Evolutionary conservation across 352 stramenopile genomes (phyloP), one percentile per base, ranked within the genome.

Genomic region (Pythium aquatile): DNA sequence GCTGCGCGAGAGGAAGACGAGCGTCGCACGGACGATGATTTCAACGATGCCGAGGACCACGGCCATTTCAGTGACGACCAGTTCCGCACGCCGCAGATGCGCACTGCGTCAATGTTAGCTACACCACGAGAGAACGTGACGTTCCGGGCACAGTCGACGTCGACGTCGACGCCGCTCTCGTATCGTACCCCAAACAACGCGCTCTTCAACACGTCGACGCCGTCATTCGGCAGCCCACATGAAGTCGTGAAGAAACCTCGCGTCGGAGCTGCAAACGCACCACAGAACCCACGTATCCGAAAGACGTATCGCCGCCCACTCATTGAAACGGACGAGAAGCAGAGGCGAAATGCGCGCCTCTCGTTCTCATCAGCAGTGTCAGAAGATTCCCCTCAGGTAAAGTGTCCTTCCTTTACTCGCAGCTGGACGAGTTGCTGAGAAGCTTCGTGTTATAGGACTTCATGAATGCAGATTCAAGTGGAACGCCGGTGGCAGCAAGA

Each of bases 171-270:
- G 8, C 57, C 55, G 1, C 35, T 58, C 9, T 58, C 37, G 11
- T 72, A 60, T 51, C 58, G 59, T 20, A 72, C 59, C 0, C 59
- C 65, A 6, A 70, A 65, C 42, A 55, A 49, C 28, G 2, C 42
- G 40, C 13, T 30, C 3, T 42, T 61, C 37, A 61, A 51, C 30
- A 62, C 58, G 8, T 44, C 59, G 13, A 58, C 32, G 26, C 49
- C 56, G 16, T 53, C 51, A 4, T 69, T 64, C 17, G 52, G 55
- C n/a, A 68, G 47, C 2, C 66, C 66, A 1, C 60, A 68, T n/a
- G 77, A 76, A 54, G 68, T 69, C 7, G 65, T 81, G 24, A 93
- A 90, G 68, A 90, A 93, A 33, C 70, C 74, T 39, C 80, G 79
- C 5, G 68, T 83, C 32, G 68, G 63, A 20, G 69, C 69, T 11